phyloP scores from a whole-genome alignment of 2,329 filamentous ascomycete genomes.

The Diplodia mutila region DNA sequence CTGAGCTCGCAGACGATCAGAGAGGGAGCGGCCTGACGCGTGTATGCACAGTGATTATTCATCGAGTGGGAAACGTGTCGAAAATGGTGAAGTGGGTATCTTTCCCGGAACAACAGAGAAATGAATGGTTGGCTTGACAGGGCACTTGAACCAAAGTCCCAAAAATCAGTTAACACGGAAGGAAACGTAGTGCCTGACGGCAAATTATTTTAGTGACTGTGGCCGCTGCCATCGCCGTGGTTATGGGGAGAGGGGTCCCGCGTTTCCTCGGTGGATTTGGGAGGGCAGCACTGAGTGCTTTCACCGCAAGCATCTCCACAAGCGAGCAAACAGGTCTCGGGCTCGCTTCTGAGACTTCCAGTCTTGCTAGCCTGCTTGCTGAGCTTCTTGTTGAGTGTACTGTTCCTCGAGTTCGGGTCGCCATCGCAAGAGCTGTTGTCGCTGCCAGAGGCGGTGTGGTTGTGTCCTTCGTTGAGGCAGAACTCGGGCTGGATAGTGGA shows the following conservation, averaged over 20 bases:
- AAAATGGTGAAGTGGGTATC: conserved; percentile 14
- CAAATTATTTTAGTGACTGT: neutral
- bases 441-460: conserved; percentile 43
- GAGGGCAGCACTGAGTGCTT: conserved; percentile 48
- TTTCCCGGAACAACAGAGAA: conserved; percentile 4
- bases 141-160: neutral
- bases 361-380: conserved; percentile 37
- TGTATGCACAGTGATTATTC: neutral
- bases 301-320: conserved; percentile 49
- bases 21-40: neutral
- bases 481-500: conserved; percentile 97
- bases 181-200: neutral
- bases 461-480: conserved; percentile 50
- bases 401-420: conserved; percentile 22
- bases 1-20: neutral
- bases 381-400: conserved; percentile 13
- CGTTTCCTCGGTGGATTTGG: conserved; percentile 27
- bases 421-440: conserved; percentile 28
- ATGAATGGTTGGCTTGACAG: neutral
- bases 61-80: neutral
- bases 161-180: neutral
- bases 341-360: conserved; percentile 41
- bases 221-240: conserved; percentile 12
- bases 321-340: conserved; percentile 47
- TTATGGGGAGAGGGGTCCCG: conserved; percentile 13